phyloP scores from a whole-genome alignment of 2,329 filamentous ascomycete species.

The Alternaria burnsii region DNA sequence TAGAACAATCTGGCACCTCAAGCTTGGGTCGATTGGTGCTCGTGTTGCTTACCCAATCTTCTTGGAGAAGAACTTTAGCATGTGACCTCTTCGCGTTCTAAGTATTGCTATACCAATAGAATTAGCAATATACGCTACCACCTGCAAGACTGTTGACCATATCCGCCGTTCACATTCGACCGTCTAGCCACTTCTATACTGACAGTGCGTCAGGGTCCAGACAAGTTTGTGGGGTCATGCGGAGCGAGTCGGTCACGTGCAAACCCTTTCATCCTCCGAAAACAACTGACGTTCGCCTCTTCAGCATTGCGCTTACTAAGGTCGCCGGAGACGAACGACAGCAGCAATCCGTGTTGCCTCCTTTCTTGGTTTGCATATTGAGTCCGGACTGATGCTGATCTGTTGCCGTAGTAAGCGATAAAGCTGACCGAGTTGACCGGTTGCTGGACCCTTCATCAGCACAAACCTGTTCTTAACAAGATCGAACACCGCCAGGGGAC shows the following conservation, averaged over 20 bases:
- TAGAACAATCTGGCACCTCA: neutral
- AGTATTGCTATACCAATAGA: neutral
- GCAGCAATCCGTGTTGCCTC: neutral
- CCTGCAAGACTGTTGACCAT: neutral
- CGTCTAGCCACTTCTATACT: neutral
- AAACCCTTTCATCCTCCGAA: neutral
- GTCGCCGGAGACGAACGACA: neutral
- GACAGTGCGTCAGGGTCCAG: slow-evolving; percentile 1
- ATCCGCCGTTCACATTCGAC: neutral
- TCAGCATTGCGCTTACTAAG: neutral
- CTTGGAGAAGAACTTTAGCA: neutral
- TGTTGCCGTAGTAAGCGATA: neutral
- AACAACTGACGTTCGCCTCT: neutral
- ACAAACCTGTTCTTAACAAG: neutral
- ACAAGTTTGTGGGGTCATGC: neutral
- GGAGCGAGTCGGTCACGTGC: slow-evolving; percentile 2
- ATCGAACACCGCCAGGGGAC: neutral
- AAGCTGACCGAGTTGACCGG: slow-evolving; percentile 10
- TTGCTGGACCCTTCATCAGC: slow-evolving; percentile 15
- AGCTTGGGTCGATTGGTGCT: neutral
- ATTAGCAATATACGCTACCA: neutral
- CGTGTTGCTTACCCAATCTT: neutral
- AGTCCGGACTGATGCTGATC: neutral
- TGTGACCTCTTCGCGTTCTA: neutral
- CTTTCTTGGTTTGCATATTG: neutral